These are phyloP conservation scores for Cryptococcus depauperatus DNA, from an alignment of 1,284 basidiomycete species.

Conservation along the genomic window DNA sequence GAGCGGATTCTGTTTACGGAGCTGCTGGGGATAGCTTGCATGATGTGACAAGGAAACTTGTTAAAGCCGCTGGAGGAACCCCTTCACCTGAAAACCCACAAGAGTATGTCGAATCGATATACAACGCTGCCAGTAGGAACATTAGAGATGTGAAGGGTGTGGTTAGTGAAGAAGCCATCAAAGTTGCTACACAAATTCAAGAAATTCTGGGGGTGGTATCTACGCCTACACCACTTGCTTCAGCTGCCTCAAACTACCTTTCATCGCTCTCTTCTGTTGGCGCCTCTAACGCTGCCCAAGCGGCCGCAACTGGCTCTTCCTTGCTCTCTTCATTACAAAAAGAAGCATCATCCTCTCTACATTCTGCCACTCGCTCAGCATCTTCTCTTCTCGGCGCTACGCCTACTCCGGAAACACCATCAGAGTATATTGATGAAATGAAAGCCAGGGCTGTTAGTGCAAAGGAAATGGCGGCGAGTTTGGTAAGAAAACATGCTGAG, in stretches of 20 bases:
- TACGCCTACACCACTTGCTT: conserved; percentile 17
- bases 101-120: conserved; percentile 13
- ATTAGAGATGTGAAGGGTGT: conserved; percentile 15
- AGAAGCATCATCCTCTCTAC: conserved; percentile 10
- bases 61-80: conserved; percentile 14
- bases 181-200: conserved; percentile 15
- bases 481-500: conserved; percentile 10
- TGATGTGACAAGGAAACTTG: conserved; percentile 16
- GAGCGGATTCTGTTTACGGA: conserved; percentile 12
- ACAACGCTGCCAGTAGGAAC: conserved; percentile 20
- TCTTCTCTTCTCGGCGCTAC: conserved; percentile 12
- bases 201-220: conserved; percentile 16
- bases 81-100: conserved; percentile 14
- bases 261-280: conserved; percentile 12
- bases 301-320: conserved; percentile 14
- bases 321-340: conserved; percentile 18
- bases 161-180: conserved; percentile 10
- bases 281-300: conserved; percentile 13
- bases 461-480: conserved; percentile 11
- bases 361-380: conserved; percentile 15
- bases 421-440: conserved; percentile 11
- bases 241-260: conserved; percentile 17
- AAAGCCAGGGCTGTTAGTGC: conserved; percentile 5
- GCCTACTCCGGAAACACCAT: conserved; percentile 16
- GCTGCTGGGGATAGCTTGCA: conserved; percentile 10